Evolutionary conservation across 805 yeast species (phyloP).

Genomic region (Candida boidinii): DNA sequence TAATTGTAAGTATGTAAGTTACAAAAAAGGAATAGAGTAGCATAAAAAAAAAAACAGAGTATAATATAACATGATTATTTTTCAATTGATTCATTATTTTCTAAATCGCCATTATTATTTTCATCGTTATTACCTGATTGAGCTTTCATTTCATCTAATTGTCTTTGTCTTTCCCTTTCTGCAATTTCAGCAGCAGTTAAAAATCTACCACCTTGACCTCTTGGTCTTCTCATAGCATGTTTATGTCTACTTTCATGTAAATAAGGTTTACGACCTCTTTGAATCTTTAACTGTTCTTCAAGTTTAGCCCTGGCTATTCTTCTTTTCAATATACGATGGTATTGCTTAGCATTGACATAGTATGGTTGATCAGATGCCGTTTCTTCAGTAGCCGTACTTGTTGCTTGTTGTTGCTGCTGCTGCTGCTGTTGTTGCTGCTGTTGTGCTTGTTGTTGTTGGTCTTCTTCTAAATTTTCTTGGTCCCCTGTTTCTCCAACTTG

Average conservation of each 20-base stretch:
- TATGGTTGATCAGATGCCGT: constrained; percentile 71
- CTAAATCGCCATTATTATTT: constrained; percentile 1
- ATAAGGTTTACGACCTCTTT: constrained; percentile 88
- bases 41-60: background rate
- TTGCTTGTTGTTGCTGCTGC: constrained; percentile 1
- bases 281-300: constrained; percentile 81
- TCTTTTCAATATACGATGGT: constrained; percentile 87
- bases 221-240: constrained; percentile 98
- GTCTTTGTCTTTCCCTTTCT: constrained; percentile 42
- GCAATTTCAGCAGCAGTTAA: constrained; percentile 90
- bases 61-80: too few relatives aligned
- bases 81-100: too few relatives aligned
- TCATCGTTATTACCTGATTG: constrained; percentile 1
- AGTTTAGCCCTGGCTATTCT: constrained; percentile 89
- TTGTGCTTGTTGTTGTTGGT: constrained; percentile 7
- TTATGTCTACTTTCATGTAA: constrained; percentile 95
- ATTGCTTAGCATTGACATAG: constrained; percentile 96
- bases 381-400: constrained; percentile 2
- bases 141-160: constrained; percentile 14
- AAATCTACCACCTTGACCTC: constrained; percentile 98
- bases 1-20: too few relatives aligned
- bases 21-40: background rate
- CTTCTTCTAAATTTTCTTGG: constrained; percentile 1
- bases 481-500: too few relatives aligned
- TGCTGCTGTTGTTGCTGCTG: constrained; percentile 7